Evolutionary conservation across 1,139 yeast species (phyloP), one percentile per base, ranked within the genome.

Genomic region (Yamadazyma diospyri): DNA sequence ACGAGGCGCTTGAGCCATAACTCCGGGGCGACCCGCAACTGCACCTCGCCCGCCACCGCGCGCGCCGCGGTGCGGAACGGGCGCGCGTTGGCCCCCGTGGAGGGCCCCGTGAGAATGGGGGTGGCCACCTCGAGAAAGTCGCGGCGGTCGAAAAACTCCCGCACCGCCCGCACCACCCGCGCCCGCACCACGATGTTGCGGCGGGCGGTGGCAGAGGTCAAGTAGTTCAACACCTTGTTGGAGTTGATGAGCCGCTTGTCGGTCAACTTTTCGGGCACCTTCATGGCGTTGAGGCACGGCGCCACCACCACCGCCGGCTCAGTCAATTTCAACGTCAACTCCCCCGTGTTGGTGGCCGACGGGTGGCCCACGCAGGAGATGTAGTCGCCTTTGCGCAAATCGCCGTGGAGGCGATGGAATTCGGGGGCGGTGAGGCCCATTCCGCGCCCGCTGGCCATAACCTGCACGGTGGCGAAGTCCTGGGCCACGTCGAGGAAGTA

Each of bases 21-120:
- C 52, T 92, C 98, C 0, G 98, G 97, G 0, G 98, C 97, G 3
- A 92, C 92, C 29, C 98, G 63, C 35, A 92, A 59, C 40, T 76
- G 80, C 7, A 88, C 57, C 8, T 61, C 61, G 0, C 51, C 30
- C 3, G 43, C 48, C 4, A n/a, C n/a, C 16, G 16, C 51, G 2
- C 51, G 47, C 1, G 48, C 42, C n/a, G 58, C 61, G 0, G 97
- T 86, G 1, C 51, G 49, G 46, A 92, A 92, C 0, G 97, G 95
- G 15, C 73, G 72, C 0, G 97, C 97, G 46, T 81, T 78, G 1
- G 98, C 97, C 2, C 97, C 97, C 5, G 94, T 86, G 1, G 88
- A 72, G 27, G 72, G 59, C 16, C 75, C 71, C 1, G 88, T 76
- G 11, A 92, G 56, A 1, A 87, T 75, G 0, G 98, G 98, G 0